Evolutionary conservation across 1,284 basidiomycete genomes (phyloP).

Genomic region (Termitomyces sp.): DNA sequence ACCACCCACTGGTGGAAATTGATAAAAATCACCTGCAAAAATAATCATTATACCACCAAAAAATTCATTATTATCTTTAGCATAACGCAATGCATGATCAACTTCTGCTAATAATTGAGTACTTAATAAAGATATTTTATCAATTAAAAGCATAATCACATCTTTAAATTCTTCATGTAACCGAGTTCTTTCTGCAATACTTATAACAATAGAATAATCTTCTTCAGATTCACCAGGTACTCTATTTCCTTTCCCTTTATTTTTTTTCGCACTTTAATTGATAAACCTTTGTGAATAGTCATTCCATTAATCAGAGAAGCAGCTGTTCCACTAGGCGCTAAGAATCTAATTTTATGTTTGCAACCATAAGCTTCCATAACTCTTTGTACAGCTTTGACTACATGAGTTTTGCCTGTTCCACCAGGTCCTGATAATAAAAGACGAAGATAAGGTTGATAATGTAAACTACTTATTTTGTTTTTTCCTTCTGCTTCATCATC

Average conservation of each 20-base stretch:
- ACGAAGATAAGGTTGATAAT: slow-evolving; percentile 9
- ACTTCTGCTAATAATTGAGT: slow-evolving; percentile 21
- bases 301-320: slow-evolving; percentile 23
- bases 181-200: not conserved
- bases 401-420: slow-evolving; percentile 30
- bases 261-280: slow-evolving; percentile 4
- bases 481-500: not conserved
- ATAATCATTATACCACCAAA: slow-evolving; percentile 30
- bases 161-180: slow-evolving; percentile 1
- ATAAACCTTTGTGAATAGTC: slow-evolving; percentile 24
- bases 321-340: slow-evolving; percentile 27
- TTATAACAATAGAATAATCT: not conserved
- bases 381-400: slow-evolving; percentile 22
- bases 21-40: slow-evolving; percentile 29
- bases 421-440: slow-evolving; percentile 28
- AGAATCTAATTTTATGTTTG: slow-evolving; percentile 20
- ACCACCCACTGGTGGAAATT: slow-evolving; percentile 9
- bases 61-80: slow-evolving; percentile 20
- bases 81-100: slow-evolving; percentile 21
- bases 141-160: slow-evolving; percentile 22
- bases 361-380: slow-evolving; percentile 20
- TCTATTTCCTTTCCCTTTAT: slow-evolving; percentile 11
- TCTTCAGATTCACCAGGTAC: not conserved
- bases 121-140: slow-evolving; percentile 30
- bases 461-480: not conserved